Evolutionary conservation across 2,329 filamentous ascomycete species (phyloP).

Genomic region (Colletotrichum kahawae): DNA sequence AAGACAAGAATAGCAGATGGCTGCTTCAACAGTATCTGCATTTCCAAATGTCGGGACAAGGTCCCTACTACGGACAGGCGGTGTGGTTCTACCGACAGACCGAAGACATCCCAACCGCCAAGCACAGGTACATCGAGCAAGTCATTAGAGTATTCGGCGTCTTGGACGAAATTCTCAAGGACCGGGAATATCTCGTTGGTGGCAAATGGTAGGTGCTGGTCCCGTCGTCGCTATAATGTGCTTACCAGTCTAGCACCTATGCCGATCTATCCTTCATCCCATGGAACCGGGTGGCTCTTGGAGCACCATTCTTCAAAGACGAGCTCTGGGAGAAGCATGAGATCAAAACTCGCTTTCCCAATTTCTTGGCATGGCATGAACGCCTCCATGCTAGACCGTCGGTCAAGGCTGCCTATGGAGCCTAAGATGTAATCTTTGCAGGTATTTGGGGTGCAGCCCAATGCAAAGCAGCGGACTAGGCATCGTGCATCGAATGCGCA

Average conservation of each 20-base stretch:
- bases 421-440: background rate
- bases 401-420: background rate
- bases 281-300: conserved; percentile 28
- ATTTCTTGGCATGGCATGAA: background rate
- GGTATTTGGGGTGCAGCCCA: background rate
- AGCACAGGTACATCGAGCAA: conserved; percentile 33
- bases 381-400: background rate
- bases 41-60: conserved; percentile 50
- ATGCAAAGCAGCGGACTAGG: background rate
- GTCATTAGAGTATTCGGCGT: conserved; percentile 31
- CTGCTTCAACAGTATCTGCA: conserved; percentile 33
- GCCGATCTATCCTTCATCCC: conserved; percentile 37
- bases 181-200: conserved; percentile 37
- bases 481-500: background rate
- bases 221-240: background rate
- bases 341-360: background rate
- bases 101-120: conserved; percentile 31
- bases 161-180: conserved; percentile 33
- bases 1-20: conserved; percentile 2
- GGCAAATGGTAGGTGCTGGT: conserved; percentile 34
- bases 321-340: background rate
- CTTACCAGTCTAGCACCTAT: background rate
- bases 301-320: background rate
- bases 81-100: conserved; percentile 38
- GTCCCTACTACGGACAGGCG: conserved; percentile 47